Percentiles rank a stretch among this genome's conserved stretches.
These are phyloP conservation scores for Heritiera littoralis DNA, from an alignment of 345 rosid species.

Conservation along the genomic window DNA sequence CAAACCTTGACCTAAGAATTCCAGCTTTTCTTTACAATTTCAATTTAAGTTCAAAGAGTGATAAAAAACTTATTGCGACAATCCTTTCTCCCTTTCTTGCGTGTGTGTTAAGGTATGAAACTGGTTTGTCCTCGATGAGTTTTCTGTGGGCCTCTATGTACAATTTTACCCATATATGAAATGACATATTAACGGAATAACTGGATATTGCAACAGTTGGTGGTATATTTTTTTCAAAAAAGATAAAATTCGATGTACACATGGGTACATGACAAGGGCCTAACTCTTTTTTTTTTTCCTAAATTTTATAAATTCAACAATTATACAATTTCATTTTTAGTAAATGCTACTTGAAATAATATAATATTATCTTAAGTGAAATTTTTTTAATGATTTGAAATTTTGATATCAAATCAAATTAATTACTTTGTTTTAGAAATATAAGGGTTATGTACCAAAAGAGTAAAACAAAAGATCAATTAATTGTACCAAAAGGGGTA, in stretches of 20 bases:
- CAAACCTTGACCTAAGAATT: conserved; percentile 36
- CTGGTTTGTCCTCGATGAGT: conserved; percentile 18
- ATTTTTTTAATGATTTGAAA: too few species aligned
- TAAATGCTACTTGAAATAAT: background rate
- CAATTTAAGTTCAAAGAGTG: conserved; percentile 25
- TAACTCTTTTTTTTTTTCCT: too few species aligned
- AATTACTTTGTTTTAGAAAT: too few species aligned
- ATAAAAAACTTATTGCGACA: background rate
- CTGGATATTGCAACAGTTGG: background rate
- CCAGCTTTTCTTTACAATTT: conserved; percentile 27
- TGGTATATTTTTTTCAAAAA: background rate
- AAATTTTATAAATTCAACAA: too few species aligned
- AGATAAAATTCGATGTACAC: too few species aligned
- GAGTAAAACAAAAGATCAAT: too few species aligned
- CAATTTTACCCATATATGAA: background rate
- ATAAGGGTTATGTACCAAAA: too few species aligned
- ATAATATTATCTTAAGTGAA: too few species aligned
- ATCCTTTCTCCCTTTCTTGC: conserved; percentile 15
- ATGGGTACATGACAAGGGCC: too few species aligned
- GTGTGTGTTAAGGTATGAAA: conserved; percentile 24
- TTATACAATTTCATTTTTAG: too few species aligned
- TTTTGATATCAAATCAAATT: too few species aligned
- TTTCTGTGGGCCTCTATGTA: conserved; percentile 23
- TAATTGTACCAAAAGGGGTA: too few species aligned
- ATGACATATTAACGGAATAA: background rate